phyloP scores from a whole-genome alignment of 805 yeast species.

The Ogataea parapolymorpha region DNA sequence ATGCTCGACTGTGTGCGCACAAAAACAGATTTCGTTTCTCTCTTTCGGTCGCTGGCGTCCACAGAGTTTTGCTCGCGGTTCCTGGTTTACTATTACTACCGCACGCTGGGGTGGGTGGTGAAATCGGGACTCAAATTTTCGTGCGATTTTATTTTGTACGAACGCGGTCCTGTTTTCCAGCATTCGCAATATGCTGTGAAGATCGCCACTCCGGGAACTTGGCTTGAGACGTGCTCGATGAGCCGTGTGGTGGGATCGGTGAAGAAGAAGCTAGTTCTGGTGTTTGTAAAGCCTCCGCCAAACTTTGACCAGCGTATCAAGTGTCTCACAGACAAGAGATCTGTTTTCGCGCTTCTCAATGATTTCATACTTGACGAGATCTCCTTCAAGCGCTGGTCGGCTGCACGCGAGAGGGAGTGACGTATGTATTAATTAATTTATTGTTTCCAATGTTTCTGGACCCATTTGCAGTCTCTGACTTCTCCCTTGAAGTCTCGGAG shows the following conservation, averaged over 20 bases:
- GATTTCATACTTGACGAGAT: conserved; percentile 50
- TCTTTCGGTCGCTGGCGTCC: neutral
- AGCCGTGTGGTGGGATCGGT: conserved; percentile 87
- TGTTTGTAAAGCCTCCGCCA: conserved; percentile 43
- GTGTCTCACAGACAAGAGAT: neutral
- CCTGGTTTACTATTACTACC: conserved; percentile 78
- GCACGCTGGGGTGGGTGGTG: conserved; percentile 93
- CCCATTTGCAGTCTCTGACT: conserved; percentile 84
- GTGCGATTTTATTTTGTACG: conserved; percentile 76
- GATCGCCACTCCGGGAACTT: conserved; percentile 23
- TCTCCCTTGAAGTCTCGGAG: conserved; percentile 39
- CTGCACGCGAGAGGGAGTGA: conserved; percentile 77
- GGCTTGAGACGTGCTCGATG: conserved; percentile 63
- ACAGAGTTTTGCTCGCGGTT: conserved; percentile 37
- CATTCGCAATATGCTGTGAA: conserved; percentile 84
- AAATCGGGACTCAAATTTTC: conserved; percentile 92
- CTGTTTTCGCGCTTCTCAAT: neutral
- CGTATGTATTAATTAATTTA: conserved; percentile 20
- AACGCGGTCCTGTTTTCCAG: conserved; percentile 90
- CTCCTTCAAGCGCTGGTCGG: conserved; percentile 77
- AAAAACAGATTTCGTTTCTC: neutral
- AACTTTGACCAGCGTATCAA: neutral
- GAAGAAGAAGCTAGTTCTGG: conserved; percentile 68
- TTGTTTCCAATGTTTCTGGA: conserved; percentile 65
- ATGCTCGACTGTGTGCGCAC: conserved; percentile 32